Percentiles rank a stretch among this genome's conserved stretches.
phyloP scores from a whole-genome alignment of 495 filamentous ascomycete genomes.

The Aspergillus bertholletiae region DNA sequence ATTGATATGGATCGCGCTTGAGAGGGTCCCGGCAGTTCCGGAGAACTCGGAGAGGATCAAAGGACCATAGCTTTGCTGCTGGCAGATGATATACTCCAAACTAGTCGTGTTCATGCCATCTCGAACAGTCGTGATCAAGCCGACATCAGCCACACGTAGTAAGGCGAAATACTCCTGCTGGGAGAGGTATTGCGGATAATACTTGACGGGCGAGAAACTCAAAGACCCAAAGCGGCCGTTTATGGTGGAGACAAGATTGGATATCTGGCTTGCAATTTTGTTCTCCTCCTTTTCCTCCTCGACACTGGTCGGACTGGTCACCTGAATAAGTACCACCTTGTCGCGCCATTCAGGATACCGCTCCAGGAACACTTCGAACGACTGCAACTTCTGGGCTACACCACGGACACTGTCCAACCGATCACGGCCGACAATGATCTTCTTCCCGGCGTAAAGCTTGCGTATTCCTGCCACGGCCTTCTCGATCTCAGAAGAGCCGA shows the following conservation, averaged over 20 bases:
- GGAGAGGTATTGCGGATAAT: slow-evolving; percentile 86
- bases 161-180: slow-evolving; percentile 89
- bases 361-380: slow-evolving; percentile 87
- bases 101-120: slow-evolving; percentile 98
- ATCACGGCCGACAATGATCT: slow-evolving; percentile 93
- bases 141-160: slow-evolving; percentile 80
- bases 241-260: slow-evolving; percentile 83
- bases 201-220: slow-evolving; percentile 81
- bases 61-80: slow-evolving; percentile 76
- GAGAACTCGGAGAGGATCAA: slow-evolving; percentile 95
- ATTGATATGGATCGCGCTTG: slow-evolving; percentile 87
- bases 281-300: slow-evolving; percentile 70
- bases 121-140: slow-evolving; percentile 85
- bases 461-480: slow-evolving; percentile 63
- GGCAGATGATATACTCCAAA: slow-evolving; percentile 88
- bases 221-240: slow-evolving; percentile 85
- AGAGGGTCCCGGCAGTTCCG: slow-evolving; percentile 82
- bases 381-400: slow-evolving; percentile 88
- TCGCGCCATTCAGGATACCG: slow-evolving; percentile 82
- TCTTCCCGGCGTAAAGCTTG: slow-evolving; percentile 72
- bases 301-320: slow-evolving; percentile 79
- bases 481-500: slow-evolving; percentile 60
- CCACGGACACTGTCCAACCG: slow-evolving; percentile 85
- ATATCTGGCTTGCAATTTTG: slow-evolving; percentile 77
- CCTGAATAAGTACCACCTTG: slow-evolving; percentile 91